Base-by-base conservation (phyloP, 202 grass and related monocot genomes). In the Panicum hallii region DNA sequence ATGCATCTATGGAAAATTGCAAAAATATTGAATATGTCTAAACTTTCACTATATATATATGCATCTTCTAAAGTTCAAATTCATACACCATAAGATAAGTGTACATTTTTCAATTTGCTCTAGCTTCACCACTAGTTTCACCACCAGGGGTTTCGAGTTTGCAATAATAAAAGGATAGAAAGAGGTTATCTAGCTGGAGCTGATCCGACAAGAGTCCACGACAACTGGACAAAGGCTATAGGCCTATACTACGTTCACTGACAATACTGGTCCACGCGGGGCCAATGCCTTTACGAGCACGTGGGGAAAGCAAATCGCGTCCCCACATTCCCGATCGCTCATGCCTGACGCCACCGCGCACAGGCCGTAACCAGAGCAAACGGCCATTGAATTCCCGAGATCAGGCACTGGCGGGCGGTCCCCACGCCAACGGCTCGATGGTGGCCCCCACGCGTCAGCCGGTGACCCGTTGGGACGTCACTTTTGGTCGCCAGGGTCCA, bases 281-380 rank as follows among this genome's bases (percentile, higher is more conserved):
- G n/a, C 50, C 74, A 13, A 9, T n/a, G 71, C 73, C 15, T 57
- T 82, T 38, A 77, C 58, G 63, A 86, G 64, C 88, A 90, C 79
- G 74, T 87, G 88, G 46, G 67, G 20, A 83, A 87, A 73, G 70
- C 70, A 6, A 32, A 32, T 53, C 9, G 84, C 79, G 11, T 43
- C 26, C 74, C 74, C 63, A 41, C 83, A 58, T 78, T 70, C 58
- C 16, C 60, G 50, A 66, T 56, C 49, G 48, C 78, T 74, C 88
- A 78, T 83, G 84, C 49, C 34, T 46, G 72, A 42, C 88, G 13
- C 85, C 9, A 3, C 63, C 66, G 70, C 4, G 28, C 20, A 28
- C 77, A 60, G 65, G 7, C 22, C 4, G 19, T 1, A 13, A 6
- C 50, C 77, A 16, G 7, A 71, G 42, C 52, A 17, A 28, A 45